Base-by-base conservation (phyloP, 2,329 filamentous ascomycete species). In the Aspergillus hortae region DNA sequence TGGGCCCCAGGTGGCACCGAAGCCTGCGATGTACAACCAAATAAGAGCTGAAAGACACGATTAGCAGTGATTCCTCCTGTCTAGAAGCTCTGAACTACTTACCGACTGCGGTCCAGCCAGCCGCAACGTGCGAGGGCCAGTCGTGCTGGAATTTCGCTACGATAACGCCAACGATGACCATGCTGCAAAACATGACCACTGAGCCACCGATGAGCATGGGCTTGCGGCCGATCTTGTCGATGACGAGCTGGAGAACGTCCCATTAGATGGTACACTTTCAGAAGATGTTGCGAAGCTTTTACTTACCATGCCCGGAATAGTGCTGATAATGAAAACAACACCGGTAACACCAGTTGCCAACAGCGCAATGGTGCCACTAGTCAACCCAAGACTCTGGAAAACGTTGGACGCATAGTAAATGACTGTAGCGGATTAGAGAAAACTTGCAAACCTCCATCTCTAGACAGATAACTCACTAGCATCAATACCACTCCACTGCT, bases 401-500 rank as follows among this genome's bases (percentile, higher is more conserved):
- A 76, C 60, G 56, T 65, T 62, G n/a, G 68, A 67, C 48, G 70
- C 57, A 62, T 71, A 57, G 54, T 80, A 78, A 11, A 79, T 76
- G 6, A 75, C 61, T 61, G 17, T 7, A 30, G 11, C 1, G 6
- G 1, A 9, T 30, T 3, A 30, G 27, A 1, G 27, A 11, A 9
- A 3, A 30, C 27, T 7, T 7, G 27, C 7, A 30, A 30, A 30
- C 9, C 6, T 2, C 7, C 27, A 30, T 3, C 27, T 30, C 5
- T 4, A 30, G 27, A 30, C 3, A 2, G 27, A 6, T 6, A 23
- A 64, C 60, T 52, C 48, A 64, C 62, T 66, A 0, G 74, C 71
- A 54, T 76, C 72, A 15, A 76, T 70, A 41, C 73, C 74, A 23
- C 61, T 69, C 67, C 73, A 76, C 53, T 78, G 76, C 59, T 78